Percentiles rank a stretch among this genome's conserved stretches.
These are phyloP conservation scores for Ophiocordyceps unilateralis DNA, from an alignment of 2,329 filamentous ascomycete genomes.

Conservation along the genomic window DNA sequence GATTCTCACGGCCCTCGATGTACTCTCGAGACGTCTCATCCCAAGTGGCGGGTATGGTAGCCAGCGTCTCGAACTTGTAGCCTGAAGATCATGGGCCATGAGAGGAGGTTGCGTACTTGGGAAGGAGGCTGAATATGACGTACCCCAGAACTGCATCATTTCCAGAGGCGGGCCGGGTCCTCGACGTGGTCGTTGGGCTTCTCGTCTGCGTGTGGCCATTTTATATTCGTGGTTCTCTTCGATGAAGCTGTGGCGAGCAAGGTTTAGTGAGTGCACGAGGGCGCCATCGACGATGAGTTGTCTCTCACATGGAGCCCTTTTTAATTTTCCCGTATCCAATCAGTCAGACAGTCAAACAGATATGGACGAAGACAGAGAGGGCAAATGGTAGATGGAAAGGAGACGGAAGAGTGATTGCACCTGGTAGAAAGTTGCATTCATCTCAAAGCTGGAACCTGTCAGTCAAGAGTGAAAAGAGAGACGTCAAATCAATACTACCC, in stretches of 20 bases:
- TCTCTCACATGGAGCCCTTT: constrained; percentile 35
- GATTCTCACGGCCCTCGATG: constrained; percentile 58
- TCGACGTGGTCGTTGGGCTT: constrained; percentile 19
- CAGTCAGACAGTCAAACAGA: constrained; percentile 6
- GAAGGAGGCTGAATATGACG: constrained; percentile 1
- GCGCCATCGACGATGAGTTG: not conserved
- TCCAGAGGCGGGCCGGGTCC: constrained; percentile 41
- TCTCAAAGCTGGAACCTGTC: constrained; percentile 52
- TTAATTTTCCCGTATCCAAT: not conserved
- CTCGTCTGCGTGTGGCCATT: constrained; percentile 38
- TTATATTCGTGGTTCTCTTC: constrained; percentile 78
- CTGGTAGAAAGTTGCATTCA: constrained; percentile 88
- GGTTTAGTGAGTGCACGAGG: not conserved
- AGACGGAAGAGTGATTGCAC: constrained; percentile 24
- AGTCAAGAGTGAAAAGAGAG: constrained; percentile 2
- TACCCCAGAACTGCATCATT: constrained; percentile 88
- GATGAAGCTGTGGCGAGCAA: constrained; percentile 52
- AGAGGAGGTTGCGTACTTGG: not conserved
- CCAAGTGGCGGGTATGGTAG: constrained; percentile 60
- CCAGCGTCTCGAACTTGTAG: constrained; percentile 90
- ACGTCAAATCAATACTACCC: constrained; percentile 29
- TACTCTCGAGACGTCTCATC: constrained; percentile 52
- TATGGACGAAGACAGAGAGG: not conserved
- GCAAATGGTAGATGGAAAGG: not conserved
- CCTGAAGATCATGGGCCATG: constrained; percentile 27